Conservation (phyloP, 495 filamentous ascomycete genomes). For the Annulohypoxylon stygium region DNA sequence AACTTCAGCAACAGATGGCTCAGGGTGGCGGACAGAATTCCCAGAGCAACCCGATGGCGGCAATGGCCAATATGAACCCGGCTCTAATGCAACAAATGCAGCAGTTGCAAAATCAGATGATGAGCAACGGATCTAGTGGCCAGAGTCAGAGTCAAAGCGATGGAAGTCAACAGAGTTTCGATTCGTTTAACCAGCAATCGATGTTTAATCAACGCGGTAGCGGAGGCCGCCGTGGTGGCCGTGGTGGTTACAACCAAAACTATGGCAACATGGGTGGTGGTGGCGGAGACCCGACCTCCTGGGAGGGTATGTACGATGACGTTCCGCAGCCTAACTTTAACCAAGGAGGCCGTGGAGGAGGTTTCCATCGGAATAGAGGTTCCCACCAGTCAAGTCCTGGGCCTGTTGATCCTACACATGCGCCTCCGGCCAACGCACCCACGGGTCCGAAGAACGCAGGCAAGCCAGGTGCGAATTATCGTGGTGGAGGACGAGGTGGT, state of each 20-base stretch:
- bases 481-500: conserved; percentile 88
- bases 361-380: conserved; percentile 55
- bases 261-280: conserved; percentile 47
- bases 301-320: conserved; percentile 99
- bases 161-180: conserved; percentile 50
- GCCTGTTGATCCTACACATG: conserved; percentile 59
- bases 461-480: conserved; percentile 92
- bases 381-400: conserved; percentile 55
- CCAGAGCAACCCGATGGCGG: conserved; percentile 61
- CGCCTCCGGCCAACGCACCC: conserved; percentile 92
- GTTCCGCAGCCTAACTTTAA: conserved; percentile 87
- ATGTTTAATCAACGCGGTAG: conserved; percentile 80
- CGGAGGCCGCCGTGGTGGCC: conserved; percentile 52
- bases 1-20: conserved; percentile 79
- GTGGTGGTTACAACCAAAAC: conserved; percentile 49
- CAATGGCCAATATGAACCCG: conserved; percentile 75
- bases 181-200: conserved; percentile 85
- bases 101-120: conserved; percentile 78
- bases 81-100: conserved; percentile 91
- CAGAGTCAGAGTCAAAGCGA: conserved; percentile 54
- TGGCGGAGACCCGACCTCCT: conserved; percentile 73
- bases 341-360: conserved; percentile 67
- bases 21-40: conserved; percentile 57
- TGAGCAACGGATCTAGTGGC: conserved; percentile 61
- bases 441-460: conserved; percentile 97